A percentile compares a stretch with the other conserved stretches of the same genome.
These are phyloP conservation scores for Gardenia jasminoides DNA, from an alignment of 257 asterid genomes.

Conservation along the genomic window DNA sequence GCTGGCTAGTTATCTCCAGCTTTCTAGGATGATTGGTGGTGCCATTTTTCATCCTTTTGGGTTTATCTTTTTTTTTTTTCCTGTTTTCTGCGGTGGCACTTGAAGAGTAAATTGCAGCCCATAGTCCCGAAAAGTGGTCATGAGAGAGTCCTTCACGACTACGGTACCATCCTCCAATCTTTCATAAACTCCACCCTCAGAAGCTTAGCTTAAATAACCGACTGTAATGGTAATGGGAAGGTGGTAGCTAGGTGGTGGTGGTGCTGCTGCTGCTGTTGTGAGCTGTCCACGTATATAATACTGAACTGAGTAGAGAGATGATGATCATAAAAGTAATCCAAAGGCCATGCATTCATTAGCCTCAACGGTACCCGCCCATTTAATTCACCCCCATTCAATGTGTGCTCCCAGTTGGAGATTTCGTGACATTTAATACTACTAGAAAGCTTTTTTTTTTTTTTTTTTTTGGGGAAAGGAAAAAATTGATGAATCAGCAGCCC, in stretches of 20 bases:
- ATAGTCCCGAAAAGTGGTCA: not conserved
- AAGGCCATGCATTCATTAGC: conserved; percentile 40
- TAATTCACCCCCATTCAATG: conserved; percentile 49
- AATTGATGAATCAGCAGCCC: not conserved
- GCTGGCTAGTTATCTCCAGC: not conserved
- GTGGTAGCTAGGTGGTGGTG: not conserved
- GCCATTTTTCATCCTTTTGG: no score
- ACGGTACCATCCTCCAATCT: not conserved
- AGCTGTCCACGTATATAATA: conserved; percentile 8
- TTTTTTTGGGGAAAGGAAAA: not conserved
- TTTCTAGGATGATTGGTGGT: not conserved
- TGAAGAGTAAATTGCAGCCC: not conserved
- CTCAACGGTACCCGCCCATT: conserved; percentile 61
- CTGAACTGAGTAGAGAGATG: not conserved
- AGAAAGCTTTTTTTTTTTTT: no score
- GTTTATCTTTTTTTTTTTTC: not conserved
- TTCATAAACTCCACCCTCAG: not conserved
- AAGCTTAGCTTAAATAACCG: not conserved
- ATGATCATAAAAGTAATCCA: conserved; percentile 13
- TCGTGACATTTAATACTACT: conserved; percentile 24
- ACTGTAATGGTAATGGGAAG: not conserved
- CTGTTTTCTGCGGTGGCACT: not conserved
- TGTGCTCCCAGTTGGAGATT: conserved; percentile 31
- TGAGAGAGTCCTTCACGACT: not conserved
- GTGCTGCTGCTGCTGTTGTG: not conserved